Conservation (phyloP, 2,329 filamentous ascomycete species). For the Arthrinium puccinioides region DNA sequence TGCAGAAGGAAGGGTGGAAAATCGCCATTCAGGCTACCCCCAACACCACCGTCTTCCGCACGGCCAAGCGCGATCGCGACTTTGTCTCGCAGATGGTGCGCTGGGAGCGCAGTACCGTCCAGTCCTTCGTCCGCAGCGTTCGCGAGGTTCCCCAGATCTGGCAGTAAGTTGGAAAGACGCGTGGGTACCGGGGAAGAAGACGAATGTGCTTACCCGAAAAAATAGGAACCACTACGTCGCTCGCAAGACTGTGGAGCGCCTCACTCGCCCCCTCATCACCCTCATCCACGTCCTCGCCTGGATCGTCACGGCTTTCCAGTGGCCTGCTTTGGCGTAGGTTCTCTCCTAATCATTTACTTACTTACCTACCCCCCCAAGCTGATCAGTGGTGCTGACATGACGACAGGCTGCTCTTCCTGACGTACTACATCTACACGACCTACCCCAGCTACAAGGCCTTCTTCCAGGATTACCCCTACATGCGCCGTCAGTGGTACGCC, state of each 20-base stretch:
- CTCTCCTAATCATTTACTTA: too few relatives aligned
- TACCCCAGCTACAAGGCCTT: slow-evolving; percentile 36
- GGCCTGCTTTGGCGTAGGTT: slow-evolving; percentile 8
- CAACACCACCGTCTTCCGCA: slow-evolving; percentile 3
- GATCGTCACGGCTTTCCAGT: neutral
- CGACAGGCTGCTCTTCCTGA: slow-evolving; percentile 33
- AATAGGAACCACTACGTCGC: neutral
- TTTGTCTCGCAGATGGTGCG: slow-evolving; percentile 5
- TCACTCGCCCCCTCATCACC: slow-evolving; percentile 1
- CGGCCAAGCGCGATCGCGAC: neutral
- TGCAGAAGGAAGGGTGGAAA: slow-evolving; percentile 3
- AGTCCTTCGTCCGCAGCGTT: neutral
- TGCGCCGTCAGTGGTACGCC: slow-evolving; percentile 4
- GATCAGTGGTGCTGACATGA: neutral
- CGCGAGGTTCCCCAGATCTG: slow-evolving; percentile 4
- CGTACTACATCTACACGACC: slow-evolving; percentile 37
- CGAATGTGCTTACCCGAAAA: too few relatives aligned
- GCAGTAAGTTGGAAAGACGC: neutral
- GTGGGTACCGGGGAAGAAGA: too few relatives aligned
- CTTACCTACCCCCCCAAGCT: too few relatives aligned
- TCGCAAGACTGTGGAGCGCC: slow-evolving; percentile 5
- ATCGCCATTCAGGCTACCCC: slow-evolving; percentile 4
- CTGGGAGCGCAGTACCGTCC: slow-evolving; percentile 6
- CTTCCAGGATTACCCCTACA: slow-evolving; percentile 31
- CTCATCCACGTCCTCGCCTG: slow-evolving; percentile 4